Base-by-base conservation (phyloP, 352 stramenopile genomes). In the Globisporangium polare region DNA sequence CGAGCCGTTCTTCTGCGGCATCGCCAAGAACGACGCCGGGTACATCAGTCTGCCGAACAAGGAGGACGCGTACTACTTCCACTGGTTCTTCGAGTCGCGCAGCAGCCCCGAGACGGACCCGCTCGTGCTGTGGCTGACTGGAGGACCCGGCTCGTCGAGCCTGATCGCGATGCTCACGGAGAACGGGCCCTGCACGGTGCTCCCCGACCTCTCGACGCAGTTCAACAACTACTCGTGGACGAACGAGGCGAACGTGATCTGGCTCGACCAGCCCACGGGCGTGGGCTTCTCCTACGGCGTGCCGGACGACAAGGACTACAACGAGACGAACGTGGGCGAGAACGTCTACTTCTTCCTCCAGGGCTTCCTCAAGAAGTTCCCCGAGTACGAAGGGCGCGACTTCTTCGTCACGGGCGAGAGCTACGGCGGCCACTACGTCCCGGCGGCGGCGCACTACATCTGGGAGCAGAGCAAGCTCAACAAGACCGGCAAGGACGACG, bases 161-260 rank as follows among this genome's bases (percentile, higher is more conserved):
- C 60, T 83, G 61, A 68, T 80, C 20, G 77, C 71, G 1, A 24
- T 86, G 20, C 46, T 87, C 2, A 58, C 56, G 20, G 80, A 89
- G 58, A 89, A 89, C 59, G 80, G 80, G 5, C 80, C 80, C 4
- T 89, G 77, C 45, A 55, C 52, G 17, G 60, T 86, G 12, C 46
- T 76, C 15, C 26, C 62, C 0, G 71, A 83, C 43, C 49, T 76
- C 20, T 68, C 53, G 10, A 81, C 75, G 12, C 68, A 64, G 37
- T 24, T 62, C 24, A 86, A 86, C 33, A 67, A 68, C 35, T 66
- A 83, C 55, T 75, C 73, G 49, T 89, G 80, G 80, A 88, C 72
- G 41, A 68, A 71, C 6, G 53, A 74, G 41, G 78, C 80, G 26
- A 88, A 85, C 39, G 68, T 88, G 9, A 60, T 89, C 27, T 89